Percentiles rank a stretch among this genome's conserved stretches.
Evolutionary conservation across 2,329 filamentous ascomycete genomes (phyloP).

Genomic region (Cercospora sesami): DNA sequence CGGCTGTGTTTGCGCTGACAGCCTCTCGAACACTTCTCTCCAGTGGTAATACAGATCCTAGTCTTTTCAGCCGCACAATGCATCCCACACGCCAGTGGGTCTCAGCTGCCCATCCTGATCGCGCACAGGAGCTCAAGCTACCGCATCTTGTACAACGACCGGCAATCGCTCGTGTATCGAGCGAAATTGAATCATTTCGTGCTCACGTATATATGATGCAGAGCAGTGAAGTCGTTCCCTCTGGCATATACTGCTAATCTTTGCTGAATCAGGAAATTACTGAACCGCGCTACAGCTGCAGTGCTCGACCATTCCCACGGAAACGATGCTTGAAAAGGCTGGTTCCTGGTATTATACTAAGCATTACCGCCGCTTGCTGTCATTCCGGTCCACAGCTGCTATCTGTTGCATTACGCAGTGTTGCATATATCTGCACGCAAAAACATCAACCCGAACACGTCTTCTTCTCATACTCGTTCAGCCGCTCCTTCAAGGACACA

Average conservation of each 20-base stretch:
- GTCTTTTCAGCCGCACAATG: conserved; percentile 19
- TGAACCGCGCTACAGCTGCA: neutral
- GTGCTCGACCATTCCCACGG: neutral
- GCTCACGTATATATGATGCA: neutral
- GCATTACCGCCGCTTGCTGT: neutral
- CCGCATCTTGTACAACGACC: neutral
- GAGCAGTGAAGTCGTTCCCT: neutral
- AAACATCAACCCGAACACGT: neutral
- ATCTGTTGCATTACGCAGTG: neutral
- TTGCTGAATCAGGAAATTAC: neutral
- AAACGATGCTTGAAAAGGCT: neutral
- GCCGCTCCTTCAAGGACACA: conserved; percentile 44
- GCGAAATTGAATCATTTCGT: neutral
- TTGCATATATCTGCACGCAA: neutral
- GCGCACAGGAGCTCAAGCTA: neutral
- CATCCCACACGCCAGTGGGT: conserved; percentile 3
- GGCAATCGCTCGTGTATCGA: neutral
- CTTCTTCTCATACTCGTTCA: conserved; percentile 32
- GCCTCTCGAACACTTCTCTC: neutral
- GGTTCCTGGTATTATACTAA: neutral
- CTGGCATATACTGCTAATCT: neutral
- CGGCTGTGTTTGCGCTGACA: conserved; percentile 18
- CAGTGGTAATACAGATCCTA: conserved; percentile 11
- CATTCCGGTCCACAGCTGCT: neutral
- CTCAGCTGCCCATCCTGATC: neutral